Percentiles rank a stretch among this genome's conserved stretches.
Evolutionary conservation across 139 green algal genomes (phyloP).

Genomic region (Yamagishiella unicocca): DNA sequence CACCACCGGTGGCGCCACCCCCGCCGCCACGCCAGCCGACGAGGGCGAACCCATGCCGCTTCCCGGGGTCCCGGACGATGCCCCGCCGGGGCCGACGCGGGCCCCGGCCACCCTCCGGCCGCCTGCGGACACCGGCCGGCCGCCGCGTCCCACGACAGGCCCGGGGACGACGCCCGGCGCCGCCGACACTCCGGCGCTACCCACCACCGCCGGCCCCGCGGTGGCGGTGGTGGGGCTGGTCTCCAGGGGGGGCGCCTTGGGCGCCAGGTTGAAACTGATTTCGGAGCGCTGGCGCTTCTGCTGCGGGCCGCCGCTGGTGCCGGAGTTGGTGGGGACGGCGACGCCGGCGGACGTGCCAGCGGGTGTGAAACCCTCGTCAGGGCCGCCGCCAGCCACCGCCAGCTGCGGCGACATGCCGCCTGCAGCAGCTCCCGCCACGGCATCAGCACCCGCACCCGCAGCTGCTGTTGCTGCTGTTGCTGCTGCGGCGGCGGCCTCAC

Average conservation of each 20-base stretch:
- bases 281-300: slow-evolving; percentile 36
- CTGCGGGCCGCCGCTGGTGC: neutral
- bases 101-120: neutral
- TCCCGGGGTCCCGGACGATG: too few relatives aligned
- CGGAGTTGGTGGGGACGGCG: neutral
- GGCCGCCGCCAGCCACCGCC: too few relatives aligned
- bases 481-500: too few relatives aligned
- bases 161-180: neutral
- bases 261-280: slow-evolving; percentile 21
- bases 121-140: neutral
- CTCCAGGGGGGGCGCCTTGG: neutral
- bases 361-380: too few relatives aligned
- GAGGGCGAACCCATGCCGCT: neutral
- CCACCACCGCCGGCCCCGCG: neutral
- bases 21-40: neutral
- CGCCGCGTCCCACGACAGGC: neutral
- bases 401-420: neutral
- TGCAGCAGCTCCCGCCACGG: too few relatives aligned
- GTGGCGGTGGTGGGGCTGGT: neutral
- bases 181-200: neutral
- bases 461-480: too few relatives aligned
- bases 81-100: neutral
- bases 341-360: neutral
- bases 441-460: too few relatives aligned
- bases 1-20: neutral